Evolutionary conservation across 495 filamentous ascomycete species (phyloP).

Genomic region (Collariella sp.): DNA sequence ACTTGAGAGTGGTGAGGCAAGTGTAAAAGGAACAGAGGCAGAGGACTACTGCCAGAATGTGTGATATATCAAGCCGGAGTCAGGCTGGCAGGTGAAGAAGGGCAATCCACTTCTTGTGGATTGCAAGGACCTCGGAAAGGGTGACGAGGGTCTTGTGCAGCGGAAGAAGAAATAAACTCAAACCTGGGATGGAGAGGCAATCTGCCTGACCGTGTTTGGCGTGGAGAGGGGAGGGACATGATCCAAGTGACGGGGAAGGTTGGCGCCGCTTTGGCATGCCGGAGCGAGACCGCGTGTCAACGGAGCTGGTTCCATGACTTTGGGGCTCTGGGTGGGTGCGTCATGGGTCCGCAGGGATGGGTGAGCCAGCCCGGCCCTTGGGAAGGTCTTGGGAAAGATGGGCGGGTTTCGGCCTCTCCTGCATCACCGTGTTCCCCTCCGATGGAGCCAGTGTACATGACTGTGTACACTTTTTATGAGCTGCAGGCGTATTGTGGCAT

Average conservation of each 20-base stretch:
- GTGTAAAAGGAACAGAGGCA: not conserved
- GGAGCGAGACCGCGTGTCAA: constrained; percentile 27
- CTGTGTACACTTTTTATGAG: constrained; percentile 6
- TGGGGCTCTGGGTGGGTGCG: constrained; percentile 24
- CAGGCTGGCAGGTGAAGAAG: not conserved
- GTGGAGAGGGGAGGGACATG: constrained; percentile 19
- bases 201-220: constrained; percentile 18
- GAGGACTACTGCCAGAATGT: constrained; percentile 6
- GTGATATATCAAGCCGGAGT: constrained; percentile 1
- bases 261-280: constrained; percentile 29
- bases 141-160: not conserved
- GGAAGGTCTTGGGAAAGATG: constrained; percentile 23
- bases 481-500: constrained; percentile 24
- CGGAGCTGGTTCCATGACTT: constrained; percentile 28
- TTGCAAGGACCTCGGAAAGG: too few species aligned
- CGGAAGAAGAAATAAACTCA: constrained; percentile 12
- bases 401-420: constrained; percentile 24
- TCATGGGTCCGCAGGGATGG: constrained; percentile 30
- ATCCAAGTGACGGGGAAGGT: constrained; percentile 9
- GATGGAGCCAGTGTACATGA: not conserved
- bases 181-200: constrained; percentile 22
- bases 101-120: too few species aligned
- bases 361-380: constrained; percentile 25
- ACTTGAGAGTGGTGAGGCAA: not conserved
- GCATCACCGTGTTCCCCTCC: not conserved